Base-by-base conservation (phyloP, 805 yeast species). In the Saccharomycopsis oosterbeekiorum region DNA sequence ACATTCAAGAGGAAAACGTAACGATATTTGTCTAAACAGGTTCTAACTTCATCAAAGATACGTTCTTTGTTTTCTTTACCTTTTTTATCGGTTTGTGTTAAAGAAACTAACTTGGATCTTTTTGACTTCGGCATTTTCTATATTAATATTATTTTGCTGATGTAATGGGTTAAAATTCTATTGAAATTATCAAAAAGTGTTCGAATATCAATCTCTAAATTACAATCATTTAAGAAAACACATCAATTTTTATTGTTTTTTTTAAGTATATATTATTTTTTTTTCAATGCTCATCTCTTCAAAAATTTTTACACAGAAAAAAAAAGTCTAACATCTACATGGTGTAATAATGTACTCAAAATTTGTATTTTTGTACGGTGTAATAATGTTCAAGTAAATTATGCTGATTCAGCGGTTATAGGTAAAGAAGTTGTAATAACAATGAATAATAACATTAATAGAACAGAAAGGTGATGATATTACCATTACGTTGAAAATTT, bases 51-150 rank as follows among this genome's bases (percentile, higher is more conserved):
- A 70, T 92, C 97, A 67, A 91, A 94, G 67, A 93, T 84, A 69
- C 93, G 80, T 68, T 84, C 93, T 73, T 94, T 94, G 76, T 90
- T 91, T 68, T 89, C 97, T 67, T 86, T 85, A 58, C 97, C 97
- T 72, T 94, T 94, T 75, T 91, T 94, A 68, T 91, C 97, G 65
- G 98, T 93, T 72, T 93, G 93, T 43, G 99, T 94, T 68, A 94
- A 80, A 14, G 98, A 89, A 64, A 94, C 96, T 68, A 92, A 85
- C 84, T 89, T 94, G 67, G 97, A 87, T 83, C 98, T 93, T 74
- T 85, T 92, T 42, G 97, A 91, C 82, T 96, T 89, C 65, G 99
- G 97, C 99, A 93, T 93, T 62, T 67, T 76, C 61, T 47, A 37
- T 17, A 29, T 24, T 55, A 37, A 9, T 55, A 29, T 29, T 29